Evolutionary conservation across 2,329 filamentous ascomycete species (phyloP).

Genomic region (Tolypocladium endophyticum): DNA sequence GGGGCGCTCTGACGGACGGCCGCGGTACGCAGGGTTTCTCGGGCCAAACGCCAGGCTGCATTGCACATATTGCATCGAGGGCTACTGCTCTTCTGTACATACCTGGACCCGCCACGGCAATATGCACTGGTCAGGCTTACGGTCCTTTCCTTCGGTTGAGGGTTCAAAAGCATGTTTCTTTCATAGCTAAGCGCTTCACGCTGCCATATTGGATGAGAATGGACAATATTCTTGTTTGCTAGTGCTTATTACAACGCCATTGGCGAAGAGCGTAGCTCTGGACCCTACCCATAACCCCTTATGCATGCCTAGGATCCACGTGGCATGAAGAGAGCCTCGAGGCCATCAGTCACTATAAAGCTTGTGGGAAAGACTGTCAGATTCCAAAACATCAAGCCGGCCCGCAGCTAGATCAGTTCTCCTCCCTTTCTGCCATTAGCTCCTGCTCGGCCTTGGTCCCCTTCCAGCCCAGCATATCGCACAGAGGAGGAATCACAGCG

Average conservation of each 20-base stretch:
- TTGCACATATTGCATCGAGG: neutral
- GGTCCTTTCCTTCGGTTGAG: neutral
- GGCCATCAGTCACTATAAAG: neutral
- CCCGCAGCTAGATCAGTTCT: neutral
- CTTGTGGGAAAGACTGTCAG: neutral
- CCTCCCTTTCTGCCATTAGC: neutral
- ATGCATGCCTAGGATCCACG: no score
- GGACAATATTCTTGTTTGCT: no score
- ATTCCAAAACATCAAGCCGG: neutral
- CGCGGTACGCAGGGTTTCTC: no score
- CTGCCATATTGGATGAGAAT: neutral
- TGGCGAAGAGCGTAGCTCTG: no score
- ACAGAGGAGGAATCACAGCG: conserved; percentile 7
- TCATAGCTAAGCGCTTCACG: neutral
- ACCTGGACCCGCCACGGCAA: neutral
- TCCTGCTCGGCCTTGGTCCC: neutral
- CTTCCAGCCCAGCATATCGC: neutral
- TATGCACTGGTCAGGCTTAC: neutral
- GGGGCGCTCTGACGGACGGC: no score
- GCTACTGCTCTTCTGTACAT: neutral
- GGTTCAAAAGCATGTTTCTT: neutral
- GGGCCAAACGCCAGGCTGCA: neutral
- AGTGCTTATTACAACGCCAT: no score
- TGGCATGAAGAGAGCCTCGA: neutral
- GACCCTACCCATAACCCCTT: no score